Conservation (phyloP, 108 stramenopile genomes). For the Stephanodiscus triporus region DNA sequence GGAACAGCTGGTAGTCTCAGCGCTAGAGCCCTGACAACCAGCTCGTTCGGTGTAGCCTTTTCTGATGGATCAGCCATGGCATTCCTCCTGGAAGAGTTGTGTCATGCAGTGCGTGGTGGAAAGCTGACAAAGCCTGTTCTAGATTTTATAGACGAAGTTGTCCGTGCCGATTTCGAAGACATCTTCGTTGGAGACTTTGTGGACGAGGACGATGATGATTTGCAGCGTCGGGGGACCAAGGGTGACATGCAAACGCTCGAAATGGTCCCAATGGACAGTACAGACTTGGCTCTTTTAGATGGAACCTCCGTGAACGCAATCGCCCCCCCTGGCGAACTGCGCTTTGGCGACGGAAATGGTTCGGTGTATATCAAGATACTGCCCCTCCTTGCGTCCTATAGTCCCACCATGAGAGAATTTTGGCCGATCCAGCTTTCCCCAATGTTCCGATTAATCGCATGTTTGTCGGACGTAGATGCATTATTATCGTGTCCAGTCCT, state of each 20-base stretch:
- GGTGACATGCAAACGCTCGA: constrained; percentile 3
- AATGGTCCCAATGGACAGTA: constrained; percentile 17
- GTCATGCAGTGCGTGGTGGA: constrained; percentile 52
- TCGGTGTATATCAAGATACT: constrained; percentile 49
- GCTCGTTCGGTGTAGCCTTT: constrained; percentile 10
- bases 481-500: constrained; percentile 48
- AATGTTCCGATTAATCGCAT: constrained; percentile 45
- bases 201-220: constrained; percentile 10
- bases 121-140: constrained; percentile 28
- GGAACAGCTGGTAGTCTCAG: neutral
- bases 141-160: constrained; percentile 40
- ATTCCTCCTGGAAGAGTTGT: constrained; percentile 53
- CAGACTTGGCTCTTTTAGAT: constrained; percentile 40
- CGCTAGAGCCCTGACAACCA: neutral
- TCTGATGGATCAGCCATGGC: constrained; percentile 36
- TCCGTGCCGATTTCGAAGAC: constrained; percentile 39
- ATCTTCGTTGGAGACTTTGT: constrained; percentile 49
- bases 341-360: constrained; percentile 34
- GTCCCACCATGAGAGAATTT: constrained; percentile 19
- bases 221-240: constrained; percentile 17
- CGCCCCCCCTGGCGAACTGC: constrained; percentile 41
- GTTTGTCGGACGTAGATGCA: constrained; percentile 52
- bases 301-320: constrained; percentile 18
- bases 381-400: constrained; percentile 29
- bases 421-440: constrained; percentile 42